Conservation (phyloP, 2,329 filamentous ascomycete species). For the Alternaria brassicae region DNA sequence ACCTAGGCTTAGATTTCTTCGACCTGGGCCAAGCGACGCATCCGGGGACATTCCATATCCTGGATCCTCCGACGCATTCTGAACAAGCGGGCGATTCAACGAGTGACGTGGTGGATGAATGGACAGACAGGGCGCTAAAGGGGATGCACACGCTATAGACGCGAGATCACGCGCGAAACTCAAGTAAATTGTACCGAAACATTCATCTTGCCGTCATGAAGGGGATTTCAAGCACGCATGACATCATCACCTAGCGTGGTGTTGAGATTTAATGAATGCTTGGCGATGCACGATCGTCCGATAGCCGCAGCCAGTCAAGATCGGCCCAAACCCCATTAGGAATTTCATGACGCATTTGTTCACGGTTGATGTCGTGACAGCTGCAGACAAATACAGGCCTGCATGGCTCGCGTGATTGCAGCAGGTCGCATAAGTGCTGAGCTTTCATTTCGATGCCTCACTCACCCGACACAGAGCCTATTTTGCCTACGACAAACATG, state of each 20-base stretch:
- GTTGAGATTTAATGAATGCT: conserved; percentile 12
- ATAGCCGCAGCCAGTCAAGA: conserved; percentile 12
- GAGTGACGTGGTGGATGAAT: conserved; percentile 25
- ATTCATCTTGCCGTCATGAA: conserved; percentile 19
- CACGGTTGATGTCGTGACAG: conserved; percentile 17
- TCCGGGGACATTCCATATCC: conserved; percentile 1
- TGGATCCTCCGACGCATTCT: conserved; percentile 13
- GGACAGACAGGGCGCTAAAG: conserved; percentile 28
- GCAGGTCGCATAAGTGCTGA: conserved; percentile 3
- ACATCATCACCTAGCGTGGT: conserved; percentile 16
- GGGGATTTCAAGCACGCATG: conserved; percentile 8
- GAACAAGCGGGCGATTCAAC: conserved; percentile 14
- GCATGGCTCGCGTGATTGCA: not conserved
- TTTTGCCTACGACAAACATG: conserved; percentile 45
- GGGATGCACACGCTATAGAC: conserved; percentile 25
- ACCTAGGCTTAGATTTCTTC: conserved; percentile 32
- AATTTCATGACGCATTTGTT: conserved; percentile 44
- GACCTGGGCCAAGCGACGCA: conserved; percentile 17
- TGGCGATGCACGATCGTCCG: conserved; percentile 16
- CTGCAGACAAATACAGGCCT: conserved; percentile 23
- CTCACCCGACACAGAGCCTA: conserved; percentile 37
- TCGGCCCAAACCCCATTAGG: conserved; percentile 34
- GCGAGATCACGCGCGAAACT: not conserved
- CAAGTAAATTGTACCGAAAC: not conserved
- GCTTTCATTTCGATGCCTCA: conserved; percentile 24